Evolutionary conservation across 169 alveolate species (phyloP), one percentile per base, ranked within the genome.

Genomic region (Cryptosporidium sp.): DNA sequence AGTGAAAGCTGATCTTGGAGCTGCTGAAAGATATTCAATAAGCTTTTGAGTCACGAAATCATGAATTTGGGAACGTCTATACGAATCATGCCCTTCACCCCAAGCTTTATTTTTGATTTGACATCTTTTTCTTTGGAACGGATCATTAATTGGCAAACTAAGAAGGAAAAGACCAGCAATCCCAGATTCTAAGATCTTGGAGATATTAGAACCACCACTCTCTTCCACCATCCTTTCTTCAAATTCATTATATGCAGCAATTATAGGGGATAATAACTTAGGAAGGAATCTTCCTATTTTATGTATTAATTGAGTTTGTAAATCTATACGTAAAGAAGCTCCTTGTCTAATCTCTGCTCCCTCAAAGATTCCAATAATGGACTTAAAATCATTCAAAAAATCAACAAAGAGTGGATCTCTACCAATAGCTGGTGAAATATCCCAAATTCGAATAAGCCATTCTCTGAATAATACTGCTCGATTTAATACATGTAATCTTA

Each of bases 381-480:
- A 10, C 2, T 31, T 26, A 73, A 56, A 73, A 29, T 56, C 65
- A 7, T 60, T 44, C 12, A 73, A 10, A 3, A 73, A 35, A 5
- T n/a, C 29, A n/a, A 33, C 23, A 26, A 73, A 16, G 9, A 37
- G 10, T 12, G 62, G 62, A 42, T 73, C 86, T 35, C 71, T 33
- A 37, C 33, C 29, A 0, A 73, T 33, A 4, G 31, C 44, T 31
- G 60, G 31, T 0, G 35, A 26, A 7, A 18, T 18, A 0, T 42
- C 72, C 86, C 86, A 73, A 1, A 73, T 23, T 14, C 52, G 48
- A 58, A 73, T 73, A 7, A 73, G 23, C 86, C 86, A 73, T 23
- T 73, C 86, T 37, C 71, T 53, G 45, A 73, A 73, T 3, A 35
- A 9, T 8, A 60, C 86, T 73, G 86, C 86, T 21, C 86, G 21